Percentiles rank a stretch among this genome's conserved stretches.
phyloP scores from a whole-genome alignment of 768 basidiomycete species.

The Termitomyces heimii region DNA sequence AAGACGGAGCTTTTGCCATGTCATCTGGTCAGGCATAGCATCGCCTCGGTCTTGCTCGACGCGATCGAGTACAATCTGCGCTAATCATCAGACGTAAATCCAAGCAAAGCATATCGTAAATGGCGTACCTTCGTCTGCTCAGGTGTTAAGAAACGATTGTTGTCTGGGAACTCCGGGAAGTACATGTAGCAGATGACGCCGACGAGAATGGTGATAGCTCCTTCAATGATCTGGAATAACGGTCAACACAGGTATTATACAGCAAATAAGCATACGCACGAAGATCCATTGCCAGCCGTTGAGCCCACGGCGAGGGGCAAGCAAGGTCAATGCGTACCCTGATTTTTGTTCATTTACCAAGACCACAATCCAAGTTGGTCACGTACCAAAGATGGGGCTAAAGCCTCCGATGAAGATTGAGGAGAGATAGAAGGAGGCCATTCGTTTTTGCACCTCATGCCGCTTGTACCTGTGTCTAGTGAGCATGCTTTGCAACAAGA shows the following conservation, averaged over 20 bases:
- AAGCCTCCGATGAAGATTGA: conserved; percentile 26
- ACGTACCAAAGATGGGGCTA: conserved; percentile 18
- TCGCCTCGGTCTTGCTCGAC: conserved; percentile 32
- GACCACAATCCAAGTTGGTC: too few species aligned
- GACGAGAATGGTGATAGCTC: conserved; percentile 18
- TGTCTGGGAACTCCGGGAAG: conserved; percentile 21
- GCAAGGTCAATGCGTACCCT: conserved; percentile 13
- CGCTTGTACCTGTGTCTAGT: conserved; percentile 26
- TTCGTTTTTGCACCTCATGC: conserved; percentile 35
- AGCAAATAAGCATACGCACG: conserved; percentile 6
- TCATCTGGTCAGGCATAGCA: conserved; percentile 28
- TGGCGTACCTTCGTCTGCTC: conserved; percentile 27
- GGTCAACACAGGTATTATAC: not conserved
- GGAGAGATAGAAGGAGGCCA: conserved; percentile 26
- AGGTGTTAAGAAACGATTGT: conserved; percentile 25
- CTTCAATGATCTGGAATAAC: conserved; percentile 21
- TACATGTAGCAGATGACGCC: conserved; percentile 18
- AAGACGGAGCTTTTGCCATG: conserved; percentile 21
- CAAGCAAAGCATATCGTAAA: conserved; percentile 1
- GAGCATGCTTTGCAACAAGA: not conserved
- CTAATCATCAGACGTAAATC: conserved; percentile 2
- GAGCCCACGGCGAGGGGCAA: conserved; percentile 9
- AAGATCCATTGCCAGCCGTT: conserved; percentile 25
- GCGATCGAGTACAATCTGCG: conserved; percentile 20
- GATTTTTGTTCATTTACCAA: not conserved